A percentile compares a stretch with the other conserved stretches of the same genome.
Evolutionary conservation across 1,284 basidiomycete genomes (phyloP).

Genomic region (Tilletia horrida): DNA sequence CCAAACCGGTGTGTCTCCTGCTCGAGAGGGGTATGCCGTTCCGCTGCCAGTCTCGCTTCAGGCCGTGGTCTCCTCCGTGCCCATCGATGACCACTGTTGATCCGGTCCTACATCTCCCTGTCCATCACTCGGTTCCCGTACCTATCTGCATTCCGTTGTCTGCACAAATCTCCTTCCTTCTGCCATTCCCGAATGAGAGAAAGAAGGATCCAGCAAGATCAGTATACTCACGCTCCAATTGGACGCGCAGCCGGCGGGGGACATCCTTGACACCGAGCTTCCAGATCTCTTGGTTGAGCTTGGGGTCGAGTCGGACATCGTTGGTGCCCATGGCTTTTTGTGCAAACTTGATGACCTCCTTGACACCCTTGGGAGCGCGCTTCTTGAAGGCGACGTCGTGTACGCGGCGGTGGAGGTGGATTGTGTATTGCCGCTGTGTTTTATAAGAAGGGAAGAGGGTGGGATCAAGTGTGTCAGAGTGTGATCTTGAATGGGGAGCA

Average conservation of each 20-base stretch:
- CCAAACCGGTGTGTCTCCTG: no score
- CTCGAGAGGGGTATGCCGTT: no score
- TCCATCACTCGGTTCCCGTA: no score
- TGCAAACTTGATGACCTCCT: slow-evolving; percentile 53
- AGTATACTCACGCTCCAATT: slow-evolving; percentile 45
- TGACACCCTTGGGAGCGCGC: slow-evolving; percentile 53
- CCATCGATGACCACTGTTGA: no score
- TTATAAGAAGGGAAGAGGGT: neutral
- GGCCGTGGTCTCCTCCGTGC: no score
- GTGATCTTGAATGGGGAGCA: neutral
- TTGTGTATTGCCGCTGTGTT: slow-evolving; percentile 51
- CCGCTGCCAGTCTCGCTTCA: no score
- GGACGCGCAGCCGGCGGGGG: slow-evolving; percentile 51
- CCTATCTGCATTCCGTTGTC: no score
- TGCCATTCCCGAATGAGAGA: neutral
- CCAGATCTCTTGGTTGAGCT: slow-evolving; percentile 55
- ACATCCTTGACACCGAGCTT: slow-evolving; percentile 55
- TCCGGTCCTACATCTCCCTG: no score
- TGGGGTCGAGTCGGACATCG: slow-evolving; percentile 55
- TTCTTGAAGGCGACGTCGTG: slow-evolving; percentile 53
- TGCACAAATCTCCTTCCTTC: no score
- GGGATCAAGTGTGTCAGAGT: neutral
- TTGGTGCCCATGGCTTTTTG: slow-evolving; percentile 55
- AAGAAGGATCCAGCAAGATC: slow-evolving; percentile 13
- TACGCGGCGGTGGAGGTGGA: slow-evolving; percentile 54